These are phyloP conservation scores for Hygrocybe coccinea DNA, from an alignment of 768 basidiomycete species.

Conservation along the genomic window DNA sequence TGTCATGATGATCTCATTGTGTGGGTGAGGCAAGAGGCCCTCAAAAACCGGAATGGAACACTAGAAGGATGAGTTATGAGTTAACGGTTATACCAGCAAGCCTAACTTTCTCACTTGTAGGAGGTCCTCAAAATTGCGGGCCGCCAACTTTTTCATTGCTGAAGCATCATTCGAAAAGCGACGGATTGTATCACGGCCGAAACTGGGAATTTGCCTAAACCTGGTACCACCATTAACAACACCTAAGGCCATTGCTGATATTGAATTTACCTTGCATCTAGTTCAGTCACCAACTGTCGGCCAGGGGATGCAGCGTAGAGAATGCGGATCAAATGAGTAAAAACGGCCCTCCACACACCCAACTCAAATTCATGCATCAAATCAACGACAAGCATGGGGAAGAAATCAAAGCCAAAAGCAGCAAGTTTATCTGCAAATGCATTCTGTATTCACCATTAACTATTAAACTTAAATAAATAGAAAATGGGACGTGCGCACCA, in stretches of 20 bases:
- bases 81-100: background rate
- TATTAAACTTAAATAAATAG: background rate
- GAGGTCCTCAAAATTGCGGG: constrained; percentile 29
- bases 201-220: constrained; percentile 12
- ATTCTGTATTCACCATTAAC: constrained; percentile 18
- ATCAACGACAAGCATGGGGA: constrained; percentile 23
- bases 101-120: constrained; percentile 23
- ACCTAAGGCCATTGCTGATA: background rate
- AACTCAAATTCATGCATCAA: constrained; percentile 32
- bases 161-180: constrained; percentile 20
- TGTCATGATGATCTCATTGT: constrained; percentile 27
- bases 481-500: background rate
- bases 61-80: constrained; percentile 16
- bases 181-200: constrained; percentile 19
- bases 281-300: constrained; percentile 5
- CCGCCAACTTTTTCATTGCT: constrained; percentile 21
- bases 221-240: background rate
- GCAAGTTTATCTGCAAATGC: constrained; percentile 19
- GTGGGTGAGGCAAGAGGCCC: constrained; percentile 26
- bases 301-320: constrained; percentile 12
- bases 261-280: constrained; percentile 15
- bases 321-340: constrained; percentile 27
- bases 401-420: constrained; percentile 17
- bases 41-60: constrained; percentile 36
- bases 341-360: constrained; percentile 29